A percentile compares a stretch with the other conserved stretches of the same genome.
Evolutionary conservation across 345 rosid genomes (phyloP).

Genomic region (Pistacia atlantica): DNA sequence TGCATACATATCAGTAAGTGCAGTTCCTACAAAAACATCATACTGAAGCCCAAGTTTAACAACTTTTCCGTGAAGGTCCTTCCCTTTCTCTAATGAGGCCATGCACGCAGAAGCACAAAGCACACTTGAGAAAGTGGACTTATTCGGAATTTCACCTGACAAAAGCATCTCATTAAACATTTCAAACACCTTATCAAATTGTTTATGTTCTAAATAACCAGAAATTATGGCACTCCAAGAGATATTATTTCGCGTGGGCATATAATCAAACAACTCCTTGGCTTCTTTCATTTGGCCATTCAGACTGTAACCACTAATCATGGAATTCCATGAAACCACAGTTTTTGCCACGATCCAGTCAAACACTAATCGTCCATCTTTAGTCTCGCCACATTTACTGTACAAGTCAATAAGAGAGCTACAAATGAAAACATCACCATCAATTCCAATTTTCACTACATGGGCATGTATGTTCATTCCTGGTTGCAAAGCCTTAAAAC

Average conservation of each 20-base stretch:
- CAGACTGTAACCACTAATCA: slow-evolving; percentile 53
- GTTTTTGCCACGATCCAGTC: slow-evolving; percentile 36
- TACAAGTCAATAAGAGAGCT: slow-evolving; percentile 57
- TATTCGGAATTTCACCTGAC: slow-evolving; percentile 39
- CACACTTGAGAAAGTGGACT: slow-evolving; percentile 51
- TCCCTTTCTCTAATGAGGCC: slow-evolving; percentile 54
- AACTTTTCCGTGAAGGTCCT: slow-evolving; percentile 54
- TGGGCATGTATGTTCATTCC: slow-evolving; percentile 55
- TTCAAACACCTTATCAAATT: slow-evolving; percentile 45
- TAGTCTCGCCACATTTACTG: slow-evolving; percentile 47
- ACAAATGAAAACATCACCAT: slow-evolving; percentile 34
- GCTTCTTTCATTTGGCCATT: slow-evolving; percentile 57
- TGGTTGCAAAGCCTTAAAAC: slow-evolving; percentile 33
- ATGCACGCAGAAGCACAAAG: slow-evolving; percentile 49
- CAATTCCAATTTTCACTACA: slow-evolving; percentile 40
- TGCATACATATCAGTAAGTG: slow-evolving; percentile 64
- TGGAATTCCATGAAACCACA: slow-evolving; percentile 55
- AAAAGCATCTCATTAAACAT: slow-evolving; percentile 49
- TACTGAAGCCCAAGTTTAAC: slow-evolving; percentile 41
- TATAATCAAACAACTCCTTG: slow-evolving; percentile 37
- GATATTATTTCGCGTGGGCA: slow-evolving; percentile 38
- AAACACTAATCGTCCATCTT: slow-evolving; percentile 43
- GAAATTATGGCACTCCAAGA: slow-evolving; percentile 54
- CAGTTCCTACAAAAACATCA: slow-evolving; percentile 52
- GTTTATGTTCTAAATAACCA: slow-evolving; percentile 46